phyloP scores from a whole-genome alignment of 257 asterid genomes.

The Gentiana straminea region DNA sequence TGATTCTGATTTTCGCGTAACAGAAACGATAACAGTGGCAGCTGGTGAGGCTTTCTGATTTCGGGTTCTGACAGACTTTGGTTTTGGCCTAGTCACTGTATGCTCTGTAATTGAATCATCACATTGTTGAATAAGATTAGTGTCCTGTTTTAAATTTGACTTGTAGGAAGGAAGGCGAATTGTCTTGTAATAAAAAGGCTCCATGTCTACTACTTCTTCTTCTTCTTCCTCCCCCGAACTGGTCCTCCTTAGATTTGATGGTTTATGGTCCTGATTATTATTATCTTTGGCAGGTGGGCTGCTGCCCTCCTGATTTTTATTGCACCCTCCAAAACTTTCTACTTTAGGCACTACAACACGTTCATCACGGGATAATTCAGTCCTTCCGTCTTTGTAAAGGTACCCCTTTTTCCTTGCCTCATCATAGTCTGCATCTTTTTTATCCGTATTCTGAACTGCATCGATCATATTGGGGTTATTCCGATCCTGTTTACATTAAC shows the following conservation, averaged over 20 bases:
- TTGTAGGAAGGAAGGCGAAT: slow-evolving; percentile 42
- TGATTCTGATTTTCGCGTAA: slow-evolving; percentile 12
- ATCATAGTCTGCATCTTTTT: slow-evolving; percentile 1
- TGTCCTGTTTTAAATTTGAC: slow-evolving; percentile 10
- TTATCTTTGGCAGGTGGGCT: neutral
- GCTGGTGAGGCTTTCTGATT: slow-evolving; percentile 13
- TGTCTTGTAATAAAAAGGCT: slow-evolving; percentile 14
- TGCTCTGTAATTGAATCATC: neutral
- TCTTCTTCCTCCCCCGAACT: slow-evolving; percentile 13
- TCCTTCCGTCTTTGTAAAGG: too few relatives aligned
- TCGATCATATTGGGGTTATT: slow-evolving; percentile 1
- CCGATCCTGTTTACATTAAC: neutral
- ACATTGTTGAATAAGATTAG: neutral
- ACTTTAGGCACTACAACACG: neutral
- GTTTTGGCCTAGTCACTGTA: slow-evolving; percentile 13
- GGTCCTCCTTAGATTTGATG: slow-evolving; percentile 10
- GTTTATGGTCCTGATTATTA: slow-evolving; percentile 10
- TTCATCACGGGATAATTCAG: neutral
- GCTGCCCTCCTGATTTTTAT: neutral
- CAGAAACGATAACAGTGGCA: too few relatives aligned
- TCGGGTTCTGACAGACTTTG: slow-evolving; percentile 45
- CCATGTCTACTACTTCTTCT: neutral
- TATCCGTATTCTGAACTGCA: slow-evolving; percentile 15
- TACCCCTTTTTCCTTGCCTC: too few relatives aligned
- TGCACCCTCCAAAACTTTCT: too few relatives aligned